Percentiles rank a stretch among this genome's conserved stretches.
phyloP scores from a whole-genome alignment of 108 stramenopile species.

The Conticribra weissflogii region DNA sequence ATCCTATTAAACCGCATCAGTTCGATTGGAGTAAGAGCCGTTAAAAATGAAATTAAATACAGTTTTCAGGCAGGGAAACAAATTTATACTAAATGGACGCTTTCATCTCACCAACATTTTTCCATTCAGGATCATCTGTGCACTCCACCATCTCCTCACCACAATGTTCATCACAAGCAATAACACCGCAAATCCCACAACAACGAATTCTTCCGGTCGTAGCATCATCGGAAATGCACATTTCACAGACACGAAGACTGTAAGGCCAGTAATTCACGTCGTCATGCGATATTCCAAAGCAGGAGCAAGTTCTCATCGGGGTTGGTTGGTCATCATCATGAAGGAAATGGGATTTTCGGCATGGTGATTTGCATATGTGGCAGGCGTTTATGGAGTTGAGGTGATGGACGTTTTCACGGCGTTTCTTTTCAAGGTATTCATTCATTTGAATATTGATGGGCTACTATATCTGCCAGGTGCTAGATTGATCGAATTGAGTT shows the following conservation, averaged over 20 bases:
- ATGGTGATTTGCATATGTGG: slow-evolving; percentile 30
- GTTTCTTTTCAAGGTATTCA: slow-evolving; percentile 39
- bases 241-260: slow-evolving; percentile 35
- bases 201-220: slow-evolving; percentile 27
- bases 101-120: slow-evolving; percentile 27
- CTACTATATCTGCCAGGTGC: too few species aligned
- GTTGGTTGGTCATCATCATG: too few species aligned
- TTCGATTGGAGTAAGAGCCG: too few species aligned
- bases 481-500: too few species aligned
- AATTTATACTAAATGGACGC: too few species aligned
- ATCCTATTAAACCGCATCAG: too few species aligned
- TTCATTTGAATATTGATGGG: too few species aligned
- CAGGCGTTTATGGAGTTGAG: slow-evolving; percentile 25
- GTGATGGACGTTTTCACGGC: slow-evolving; percentile 24
- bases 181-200: slow-evolving; percentile 43
- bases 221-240: slow-evolving; percentile 38
- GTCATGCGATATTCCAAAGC: slow-evolving; percentile 5
- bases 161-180: slow-evolving; percentile 47
- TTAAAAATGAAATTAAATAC: too few species aligned
- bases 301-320: slow-evolving; percentile 30
- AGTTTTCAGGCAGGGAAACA: too few species aligned
- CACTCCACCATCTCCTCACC: slow-evolving; percentile 31
- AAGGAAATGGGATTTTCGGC: neutral
- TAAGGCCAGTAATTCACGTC: slow-evolving; percentile 26
- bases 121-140: slow-evolving; percentile 28